Base-by-base conservation (phyloP, 371 early-diverging fungal species). In the Mortierella sp. region DNA sequence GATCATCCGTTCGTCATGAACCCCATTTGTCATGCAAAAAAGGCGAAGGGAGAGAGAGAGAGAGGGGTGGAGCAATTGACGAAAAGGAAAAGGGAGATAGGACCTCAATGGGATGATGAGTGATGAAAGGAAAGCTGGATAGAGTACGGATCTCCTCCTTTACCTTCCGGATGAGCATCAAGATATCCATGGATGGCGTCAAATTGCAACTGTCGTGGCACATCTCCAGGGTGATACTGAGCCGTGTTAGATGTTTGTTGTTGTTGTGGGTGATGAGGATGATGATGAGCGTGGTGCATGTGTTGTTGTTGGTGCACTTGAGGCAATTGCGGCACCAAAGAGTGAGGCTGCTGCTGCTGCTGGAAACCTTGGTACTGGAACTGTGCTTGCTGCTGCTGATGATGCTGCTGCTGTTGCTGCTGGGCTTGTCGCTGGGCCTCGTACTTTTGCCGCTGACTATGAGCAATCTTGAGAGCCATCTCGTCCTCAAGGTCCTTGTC, bases 151-250 rank as follows among this genome's bases (percentile, higher is more conserved):
- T 34, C 34, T 34, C 10, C 10, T 34, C 10, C 34, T 4, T 34
- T 61, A 60, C 63, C 71, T 58, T 70, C 63, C 31, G 56, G 25
- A 44, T 28, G 54, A 19, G 54, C 71, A 60, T 70, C 71, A 54
- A 70, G 71, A 59, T 70, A 70, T 49, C 71, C 63, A n/a, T 70
- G 71, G 56, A 70, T 70, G 60, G 71, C 71, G 60, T 70, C 71
- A 63, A 70, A 63, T 54, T 70, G 71, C 60, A 63, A 24, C 27
- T 59, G 63, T 21, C 56, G 60, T 40, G 63, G 63, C 48, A 60
- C 51, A 47, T 65, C 67, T 39, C 44, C 21, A 40, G 66, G 52
- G 53, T 63, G 71, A 54, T 54, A 64, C 54, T 44, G 50, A 28
- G 56, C 46, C 17, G 49, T 50, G 24, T 65, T 66, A 28, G 57